Base-by-base conservation (phyloP, 257 asterid genomes). In the Primulina tabacum region DNA sequence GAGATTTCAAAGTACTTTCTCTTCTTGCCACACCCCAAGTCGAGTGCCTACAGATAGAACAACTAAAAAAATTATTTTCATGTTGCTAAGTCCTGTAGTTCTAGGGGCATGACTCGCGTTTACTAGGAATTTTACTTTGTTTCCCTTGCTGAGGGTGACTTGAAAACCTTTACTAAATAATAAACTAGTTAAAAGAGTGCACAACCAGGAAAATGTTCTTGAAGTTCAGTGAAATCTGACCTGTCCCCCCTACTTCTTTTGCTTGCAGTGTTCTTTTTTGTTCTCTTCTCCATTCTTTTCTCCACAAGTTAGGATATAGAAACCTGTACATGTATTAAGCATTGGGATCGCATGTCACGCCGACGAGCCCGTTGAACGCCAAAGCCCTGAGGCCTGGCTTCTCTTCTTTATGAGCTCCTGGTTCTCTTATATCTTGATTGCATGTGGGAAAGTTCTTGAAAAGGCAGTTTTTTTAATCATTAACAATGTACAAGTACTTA, bases 271-370 rank as follows among this genome's bases (percentile, higher is more conserved):
- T 70, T 64, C 50, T 29, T 70, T 70, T 60, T 66, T 30, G 7
- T 26, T 14, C 71, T 58, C 72, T 55, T 64, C 63, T 69, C 68
- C 24, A 34, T n/a, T 68, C 28, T 43, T 35, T 17, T 61, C 72
- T 73, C 65, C 62, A 7, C 18, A 60, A 50, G 57, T 52, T 59
- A 75, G 68, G 73, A 58, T 75, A 77, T 58, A 63, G 29, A 72
- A 68, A 75, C 65, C 63, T 38, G 56, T 75, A 52, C 61, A 67
- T 37, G 32, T 59, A 50, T 18, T 4, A 17, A 37, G 63, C 63
- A 77, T 37, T 37, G 62, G 52, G 3, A 50, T 50, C 21, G 21
- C 57, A 17, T 50, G 21, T 1, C 57, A 50, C 2, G 57, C 57
- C 20, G 55, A 16, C 55, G 7, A 40, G 16, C 50, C 16, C 16